Percentiles rank a stretch among this genome's conserved stretches.
phyloP scores from a whole-genome alignment of 257 asterid genomes.

The Capsicum baccatum region DNA sequence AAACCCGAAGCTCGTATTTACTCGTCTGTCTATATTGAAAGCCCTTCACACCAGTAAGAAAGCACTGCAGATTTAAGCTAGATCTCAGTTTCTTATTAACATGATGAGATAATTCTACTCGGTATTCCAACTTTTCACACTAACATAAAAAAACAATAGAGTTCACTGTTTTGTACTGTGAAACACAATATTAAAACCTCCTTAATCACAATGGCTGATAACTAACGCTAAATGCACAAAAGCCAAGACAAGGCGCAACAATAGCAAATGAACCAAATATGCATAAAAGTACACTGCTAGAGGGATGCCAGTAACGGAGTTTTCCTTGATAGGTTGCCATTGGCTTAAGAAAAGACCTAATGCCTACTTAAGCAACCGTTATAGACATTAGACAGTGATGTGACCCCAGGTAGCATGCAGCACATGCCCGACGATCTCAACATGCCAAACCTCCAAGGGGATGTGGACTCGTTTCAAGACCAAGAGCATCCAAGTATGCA shows the following conservation, averaged over 20 bases:
- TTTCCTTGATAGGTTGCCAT: neutral
- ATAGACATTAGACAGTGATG: neutral
- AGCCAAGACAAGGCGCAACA: neutral
- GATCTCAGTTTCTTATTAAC: slow-evolving; percentile 10
- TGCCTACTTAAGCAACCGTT: neutral
- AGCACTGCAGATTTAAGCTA: slow-evolving; percentile 61
- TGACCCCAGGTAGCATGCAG: neutral
- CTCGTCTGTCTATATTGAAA: slow-evolving; percentile 64
- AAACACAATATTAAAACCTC: neutral
- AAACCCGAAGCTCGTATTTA: slow-evolving; percentile 74
- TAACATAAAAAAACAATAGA: neutral
- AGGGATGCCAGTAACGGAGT: neutral
- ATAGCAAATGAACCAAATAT: slow-evolving; percentile 13
- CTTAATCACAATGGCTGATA: neutral
- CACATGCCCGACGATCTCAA: neutral
- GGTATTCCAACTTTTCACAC: neutral
- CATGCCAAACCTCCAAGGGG: neutral
- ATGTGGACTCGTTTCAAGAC: neutral
- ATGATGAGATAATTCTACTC: neutral
- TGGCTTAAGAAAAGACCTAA: neutral
- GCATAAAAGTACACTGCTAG: neutral
- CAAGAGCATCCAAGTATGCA: neutral
- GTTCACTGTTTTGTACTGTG: neutral
- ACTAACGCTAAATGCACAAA: neutral
- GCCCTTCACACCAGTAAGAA: slow-evolving; percentile 79